A percentile compares a stretch with the other conserved stretches of the same genome.
Conservation (phyloP, 495 filamentous ascomycete genomes). For the Annulohypoxylon bovei region DNA sequence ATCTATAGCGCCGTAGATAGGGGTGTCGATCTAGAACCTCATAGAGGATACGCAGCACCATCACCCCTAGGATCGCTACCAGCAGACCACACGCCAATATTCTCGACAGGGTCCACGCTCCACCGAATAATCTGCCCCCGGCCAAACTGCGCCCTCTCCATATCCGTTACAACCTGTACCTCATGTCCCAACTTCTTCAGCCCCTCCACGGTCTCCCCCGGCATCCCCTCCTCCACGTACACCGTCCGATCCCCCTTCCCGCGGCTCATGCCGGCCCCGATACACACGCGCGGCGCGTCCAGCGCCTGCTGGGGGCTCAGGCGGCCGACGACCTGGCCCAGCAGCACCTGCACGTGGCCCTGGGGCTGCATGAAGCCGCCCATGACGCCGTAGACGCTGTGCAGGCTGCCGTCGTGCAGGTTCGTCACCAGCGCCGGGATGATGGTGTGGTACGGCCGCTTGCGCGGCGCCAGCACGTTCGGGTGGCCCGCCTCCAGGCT, state of each 20-base stretch:
- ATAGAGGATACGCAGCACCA: slow-evolving; percentile 69
- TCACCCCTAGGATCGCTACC: slow-evolving; percentile 92
- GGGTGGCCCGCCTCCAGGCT: slow-evolving; percentile 71
- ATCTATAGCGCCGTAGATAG: neutral
- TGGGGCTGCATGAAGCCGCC: slow-evolving; percentile 99
- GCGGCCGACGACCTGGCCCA: slow-evolving; percentile 90
- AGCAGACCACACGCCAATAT: slow-evolving; percentile 76
- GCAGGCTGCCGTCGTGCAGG: slow-evolving; percentile 71
- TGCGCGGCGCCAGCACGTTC: slow-evolving; percentile 81
- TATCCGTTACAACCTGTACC: slow-evolving; percentile 73
- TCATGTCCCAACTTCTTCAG: slow-evolving; percentile 77
- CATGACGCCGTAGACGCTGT: slow-evolving; percentile 94
- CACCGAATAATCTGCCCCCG: slow-evolving; percentile 87
- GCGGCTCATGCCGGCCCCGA: slow-evolving; percentile 71
- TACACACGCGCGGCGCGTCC: slow-evolving; percentile 88
- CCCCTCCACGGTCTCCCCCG: slow-evolving; percentile 69
- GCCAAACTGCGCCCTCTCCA: slow-evolving; percentile 80
- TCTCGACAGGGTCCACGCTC: slow-evolving; percentile 72
- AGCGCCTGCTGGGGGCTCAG: slow-evolving; percentile 87
- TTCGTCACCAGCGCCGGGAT: slow-evolving; percentile 93
- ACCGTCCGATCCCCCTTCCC: slow-evolving; percentile 59
- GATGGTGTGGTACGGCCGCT: slow-evolving; percentile 97
- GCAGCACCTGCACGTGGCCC: slow-evolving; percentile 92
- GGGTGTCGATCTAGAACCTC: neutral
- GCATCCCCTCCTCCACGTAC: slow-evolving; percentile 87